Evolutionary conservation across 352 stramenopile species (phyloP), one percentile per base, ranked within the genome.

Genomic region (Phytophthora melonis): DNA sequence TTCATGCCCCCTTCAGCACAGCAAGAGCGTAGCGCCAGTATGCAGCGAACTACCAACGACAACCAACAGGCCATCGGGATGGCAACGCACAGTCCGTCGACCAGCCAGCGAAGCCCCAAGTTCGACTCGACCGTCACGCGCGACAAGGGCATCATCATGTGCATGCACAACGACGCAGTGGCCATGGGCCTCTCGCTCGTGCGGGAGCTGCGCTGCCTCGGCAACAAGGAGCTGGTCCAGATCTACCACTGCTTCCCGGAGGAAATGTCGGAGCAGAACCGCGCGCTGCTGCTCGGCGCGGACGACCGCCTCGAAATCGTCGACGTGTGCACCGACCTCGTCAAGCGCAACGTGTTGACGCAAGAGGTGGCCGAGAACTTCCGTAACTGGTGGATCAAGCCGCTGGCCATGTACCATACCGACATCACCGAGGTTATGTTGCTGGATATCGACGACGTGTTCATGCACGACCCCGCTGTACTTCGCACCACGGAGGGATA

Each of bases 241-340:
- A 59, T 89, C 14, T 89, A 88, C 60, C 78, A 86, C 65, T 89
- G 82, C 69, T 74, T 87, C 9, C 70, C 78, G 0, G 63, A 70
- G 21, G 80, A 89, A 39, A 75, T 89, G 49, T 84, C 75, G 14
- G 65, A 72, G 2, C 32, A 69, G 9, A 78, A 75, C n/a, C 72
- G 63, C 14, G 56, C 54, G n/a, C 50, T 88, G 27, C 45, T 89
- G 32, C 63, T 74, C 7, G 36, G 39, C 14, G 63, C 66, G 3
- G 82, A 87, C 59, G 64, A 69, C 34, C 67, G 70, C 9, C n/a
- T 84, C 27, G 78, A 89, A 60, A 82, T 89, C 41, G 63, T 89
- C n/a, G 82, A 89, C 56, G 75, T 82, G 25, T 89, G 82, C 58
- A 66, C 69, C n/a, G 66, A 74, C 10, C 62, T 83, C 9, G 53